Evolutionary conservation across 2,329 filamentous ascomycete genomes (phyloP).

Genomic region (Sordariomycetes sp.): DNA sequence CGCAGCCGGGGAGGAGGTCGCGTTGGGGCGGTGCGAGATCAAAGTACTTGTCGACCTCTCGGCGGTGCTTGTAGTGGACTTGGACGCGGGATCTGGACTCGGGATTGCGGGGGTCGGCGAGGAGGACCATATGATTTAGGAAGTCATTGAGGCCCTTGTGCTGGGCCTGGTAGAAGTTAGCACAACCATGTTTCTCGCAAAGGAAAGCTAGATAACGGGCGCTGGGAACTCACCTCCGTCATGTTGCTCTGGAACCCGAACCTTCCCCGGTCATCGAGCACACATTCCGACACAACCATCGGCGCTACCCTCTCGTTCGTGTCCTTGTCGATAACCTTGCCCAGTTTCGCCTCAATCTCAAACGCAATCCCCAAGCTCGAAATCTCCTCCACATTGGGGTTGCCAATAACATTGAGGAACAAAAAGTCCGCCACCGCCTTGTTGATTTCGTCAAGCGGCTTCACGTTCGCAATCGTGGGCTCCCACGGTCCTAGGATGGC

Average conservation of each 20-base stretch:
- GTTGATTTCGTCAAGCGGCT: conserved; percentile 63
- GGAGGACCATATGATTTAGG: conserved; percentile 55
- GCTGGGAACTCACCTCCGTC: conserved; percentile 54
- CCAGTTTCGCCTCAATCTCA: conserved; percentile 91
- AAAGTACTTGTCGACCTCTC: conserved; percentile 75
- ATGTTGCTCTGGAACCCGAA: conserved; percentile 76
- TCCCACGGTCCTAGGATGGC: conserved; percentile 45
- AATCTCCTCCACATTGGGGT: conserved; percentile 52
- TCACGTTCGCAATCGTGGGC: conserved; percentile 52
- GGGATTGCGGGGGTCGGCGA: conserved; percentile 42
- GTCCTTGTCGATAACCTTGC: conserved; percentile 62
- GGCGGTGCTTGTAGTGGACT: conserved; percentile 69
- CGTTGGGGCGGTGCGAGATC: conserved; percentile 51
- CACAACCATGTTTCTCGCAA: conserved; percentile 7
- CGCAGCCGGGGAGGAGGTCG: conserved; percentile 47
- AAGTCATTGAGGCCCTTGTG: conserved; percentile 76
- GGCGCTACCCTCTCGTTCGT: conserved; percentile 56
- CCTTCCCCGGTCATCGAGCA: conserved; percentile 47
- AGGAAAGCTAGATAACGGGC: background rate
- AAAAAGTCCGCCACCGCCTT: conserved; percentile 71
- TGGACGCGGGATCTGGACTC: conserved; percentile 37
- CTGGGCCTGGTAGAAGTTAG: conserved; percentile 41
- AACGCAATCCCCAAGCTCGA: conserved; percentile 56
- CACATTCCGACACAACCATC: conserved; percentile 55
- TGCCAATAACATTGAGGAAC: conserved; percentile 55